Conservation (phyloP, 2,329 filamentous ascomycete genomes). For the Fusarium camptoceras region DNA sequence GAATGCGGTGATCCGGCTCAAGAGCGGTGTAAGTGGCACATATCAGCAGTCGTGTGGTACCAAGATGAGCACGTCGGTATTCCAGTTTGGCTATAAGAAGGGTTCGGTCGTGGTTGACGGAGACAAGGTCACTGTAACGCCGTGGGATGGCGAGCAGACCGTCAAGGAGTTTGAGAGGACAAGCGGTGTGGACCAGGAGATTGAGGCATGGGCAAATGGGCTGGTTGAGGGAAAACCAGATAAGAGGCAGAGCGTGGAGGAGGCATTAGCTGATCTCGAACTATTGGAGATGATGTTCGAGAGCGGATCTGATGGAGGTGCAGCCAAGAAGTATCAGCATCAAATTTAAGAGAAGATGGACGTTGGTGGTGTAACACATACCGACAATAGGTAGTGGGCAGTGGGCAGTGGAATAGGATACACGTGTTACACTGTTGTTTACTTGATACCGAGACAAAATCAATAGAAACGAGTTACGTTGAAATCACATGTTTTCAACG, state of each 20-base stretch:
- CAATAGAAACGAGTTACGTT: not conserved
- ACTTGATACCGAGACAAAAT: not conserved
- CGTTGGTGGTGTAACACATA: not conserved
- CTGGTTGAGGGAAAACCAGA: constrained; percentile 61
- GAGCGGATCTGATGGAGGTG: constrained; percentile 59
- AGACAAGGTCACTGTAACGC: constrained; percentile 57
- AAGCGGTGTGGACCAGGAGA: constrained; percentile 68
- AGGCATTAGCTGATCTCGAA: constrained; percentile 71
- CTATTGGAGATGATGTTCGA: constrained; percentile 65
- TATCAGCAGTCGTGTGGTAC: constrained; percentile 70
- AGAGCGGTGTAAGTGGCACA: constrained; percentile 66
- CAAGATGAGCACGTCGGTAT: constrained; percentile 64
- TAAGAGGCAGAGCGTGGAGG: constrained; percentile 64
- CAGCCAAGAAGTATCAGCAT: constrained; percentile 54
- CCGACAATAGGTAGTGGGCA: constrained; percentile 38
- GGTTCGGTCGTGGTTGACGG: constrained; percentile 64
- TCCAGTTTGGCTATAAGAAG: constrained; percentile 67
- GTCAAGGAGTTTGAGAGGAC: constrained; percentile 61
- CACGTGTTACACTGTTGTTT: not conserved
- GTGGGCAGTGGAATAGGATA: not conserved
- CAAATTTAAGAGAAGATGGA: constrained; percentile 43
- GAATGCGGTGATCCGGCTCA: constrained; percentile 67
- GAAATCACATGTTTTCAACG: not conserved
- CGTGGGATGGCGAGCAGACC: constrained; percentile 49
- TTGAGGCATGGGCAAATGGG: constrained; percentile 69